These are phyloP conservation scores for Boletus coccyginus DNA, from an alignment of 768 basidiomycete species.

Conservation along the genomic window DNA sequence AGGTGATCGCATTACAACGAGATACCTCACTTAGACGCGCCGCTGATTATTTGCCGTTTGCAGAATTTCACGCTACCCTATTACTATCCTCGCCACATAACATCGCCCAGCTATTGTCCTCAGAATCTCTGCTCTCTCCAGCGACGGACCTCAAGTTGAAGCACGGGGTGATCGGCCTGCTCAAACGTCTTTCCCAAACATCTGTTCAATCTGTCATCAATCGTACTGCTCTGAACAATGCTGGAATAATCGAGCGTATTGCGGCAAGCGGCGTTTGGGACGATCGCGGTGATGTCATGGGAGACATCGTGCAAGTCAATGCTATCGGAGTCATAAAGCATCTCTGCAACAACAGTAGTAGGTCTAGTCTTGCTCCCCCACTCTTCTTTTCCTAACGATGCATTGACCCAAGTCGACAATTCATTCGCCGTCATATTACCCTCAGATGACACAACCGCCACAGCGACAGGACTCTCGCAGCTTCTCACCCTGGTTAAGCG, in stretches of 20 bases:
- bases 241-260: constrained; percentile 61
- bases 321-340: constrained; percentile 90
- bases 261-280: constrained; percentile 66
- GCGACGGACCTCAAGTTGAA: constrained; percentile 76
- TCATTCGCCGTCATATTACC: constrained; percentile 52
- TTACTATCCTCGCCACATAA: constrained; percentile 65
- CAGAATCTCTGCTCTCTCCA: constrained; percentile 51
- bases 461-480: constrained; percentile 56
- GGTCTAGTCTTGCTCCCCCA: constrained; percentile 19
- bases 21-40: background rate
- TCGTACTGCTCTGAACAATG: constrained; percentile 55
- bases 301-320: constrained; percentile 81
- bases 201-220: constrained; percentile 57
- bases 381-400: constrained; percentile 31
- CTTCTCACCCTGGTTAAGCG: constrained; percentile 74
- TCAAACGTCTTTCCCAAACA: constrained; percentile 82
- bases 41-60: constrained; percentile 4
- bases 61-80: constrained; percentile 58
- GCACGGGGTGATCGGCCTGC: constrained; percentile 82
- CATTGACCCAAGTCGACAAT: constrained; percentile 38
- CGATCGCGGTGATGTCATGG: constrained; percentile 70
- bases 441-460: constrained; percentile 24
- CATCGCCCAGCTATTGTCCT: constrained; percentile 60
- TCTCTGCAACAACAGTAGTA: constrained; percentile 75
- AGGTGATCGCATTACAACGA: constrained; percentile 44